These are phyloP conservation scores for Ganoderma leucocontextum DNA, from an alignment of 1,284 basidiomycete genomes.

Conservation along the genomic window DNA sequence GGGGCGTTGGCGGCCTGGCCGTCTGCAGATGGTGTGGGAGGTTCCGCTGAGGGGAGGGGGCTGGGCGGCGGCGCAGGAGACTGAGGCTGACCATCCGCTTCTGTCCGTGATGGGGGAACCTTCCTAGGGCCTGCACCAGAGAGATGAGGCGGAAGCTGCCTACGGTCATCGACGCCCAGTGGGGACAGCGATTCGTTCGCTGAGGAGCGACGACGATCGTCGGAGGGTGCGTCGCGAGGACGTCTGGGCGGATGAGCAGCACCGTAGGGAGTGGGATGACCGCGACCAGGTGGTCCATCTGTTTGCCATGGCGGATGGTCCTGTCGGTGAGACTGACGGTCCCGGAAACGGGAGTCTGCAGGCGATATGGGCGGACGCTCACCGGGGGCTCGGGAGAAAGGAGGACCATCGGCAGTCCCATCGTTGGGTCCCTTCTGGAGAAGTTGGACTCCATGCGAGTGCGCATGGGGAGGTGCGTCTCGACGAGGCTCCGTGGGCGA, in stretches of 20 bases:
- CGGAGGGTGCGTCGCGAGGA: conserved; percentile 30
- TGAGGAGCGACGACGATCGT: conserved; percentile 36
- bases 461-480: conserved; percentile 54
- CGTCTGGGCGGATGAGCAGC: conserved; percentile 23
- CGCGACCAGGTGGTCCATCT: conserved; percentile 15
- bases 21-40: conserved; percentile 24
- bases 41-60: conserved; percentile 18
- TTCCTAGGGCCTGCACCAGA: conserved; percentile 24
- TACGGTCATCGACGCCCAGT: conserved; percentile 36
- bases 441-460: conserved; percentile 52
- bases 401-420: conserved; percentile 25
- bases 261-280: conserved; percentile 10
- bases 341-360: conserved; percentile 34
- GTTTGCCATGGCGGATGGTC: conserved; percentile 26
- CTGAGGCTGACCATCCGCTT: conserved; percentile 5
- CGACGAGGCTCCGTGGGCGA: conserved; percentile 58
- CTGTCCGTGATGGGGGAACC: conserved; percentile 19
- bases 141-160: conserved; percentile 47
- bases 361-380: conserved; percentile 33
- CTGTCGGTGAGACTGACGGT: conserved; percentile 34
- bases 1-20: conserved; percentile 28
- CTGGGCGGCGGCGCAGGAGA: conserved; percentile 11
- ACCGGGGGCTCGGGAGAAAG: conserved; percentile 33
- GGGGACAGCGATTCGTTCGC: conserved; percentile 27
- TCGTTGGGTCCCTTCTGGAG: conserved; percentile 53